Conservation (phyloP, 78 protist genomes). For the Isochrysis galbana region DNA sequence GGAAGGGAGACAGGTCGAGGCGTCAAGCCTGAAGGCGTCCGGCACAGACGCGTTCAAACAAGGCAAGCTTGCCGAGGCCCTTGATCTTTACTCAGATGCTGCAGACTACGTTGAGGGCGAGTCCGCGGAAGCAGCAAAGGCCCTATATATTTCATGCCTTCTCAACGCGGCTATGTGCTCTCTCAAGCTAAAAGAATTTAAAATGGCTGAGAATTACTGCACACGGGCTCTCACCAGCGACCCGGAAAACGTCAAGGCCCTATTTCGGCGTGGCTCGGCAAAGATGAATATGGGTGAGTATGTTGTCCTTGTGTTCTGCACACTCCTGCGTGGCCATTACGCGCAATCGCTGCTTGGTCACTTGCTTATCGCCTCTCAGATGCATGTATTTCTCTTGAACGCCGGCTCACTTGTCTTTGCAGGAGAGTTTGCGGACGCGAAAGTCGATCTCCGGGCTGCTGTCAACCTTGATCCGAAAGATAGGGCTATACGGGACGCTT, state of each 20-base stretch:
- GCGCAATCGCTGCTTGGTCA: too few species aligned
- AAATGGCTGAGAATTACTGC: background rate
- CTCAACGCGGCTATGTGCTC: conserved; percentile 17
- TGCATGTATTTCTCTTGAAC: too few species aligned
- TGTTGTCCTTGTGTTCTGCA: too few species aligned
- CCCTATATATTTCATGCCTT: background rate
- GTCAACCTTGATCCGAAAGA: background rate
- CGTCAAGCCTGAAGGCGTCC: background rate
- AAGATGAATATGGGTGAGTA: too few species aligned
- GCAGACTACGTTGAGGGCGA: conserved; percentile 29
- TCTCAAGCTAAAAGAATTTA: background rate
- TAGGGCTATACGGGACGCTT: background rate
- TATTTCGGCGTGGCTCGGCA: conserved; percentile 40
- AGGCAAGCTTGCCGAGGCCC: background rate
- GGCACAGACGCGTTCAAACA: conserved; percentile 12
- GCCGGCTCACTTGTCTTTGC: too few species aligned
- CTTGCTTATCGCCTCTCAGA: too few species aligned
- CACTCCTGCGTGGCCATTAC: too few species aligned
- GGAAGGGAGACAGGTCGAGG: background rate
- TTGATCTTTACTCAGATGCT: background rate
- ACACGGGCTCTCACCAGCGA: background rate
- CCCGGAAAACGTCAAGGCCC: conserved; percentile 37
- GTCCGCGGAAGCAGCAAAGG: background rate
- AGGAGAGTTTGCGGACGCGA: conserved; percentile 14
- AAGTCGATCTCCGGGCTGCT: background rate